These are phyloP conservation scores for Metarhizium humberi DNA, from an alignment of 2,329 filamentous ascomycete genomes.

Conservation along the genomic window DNA sequence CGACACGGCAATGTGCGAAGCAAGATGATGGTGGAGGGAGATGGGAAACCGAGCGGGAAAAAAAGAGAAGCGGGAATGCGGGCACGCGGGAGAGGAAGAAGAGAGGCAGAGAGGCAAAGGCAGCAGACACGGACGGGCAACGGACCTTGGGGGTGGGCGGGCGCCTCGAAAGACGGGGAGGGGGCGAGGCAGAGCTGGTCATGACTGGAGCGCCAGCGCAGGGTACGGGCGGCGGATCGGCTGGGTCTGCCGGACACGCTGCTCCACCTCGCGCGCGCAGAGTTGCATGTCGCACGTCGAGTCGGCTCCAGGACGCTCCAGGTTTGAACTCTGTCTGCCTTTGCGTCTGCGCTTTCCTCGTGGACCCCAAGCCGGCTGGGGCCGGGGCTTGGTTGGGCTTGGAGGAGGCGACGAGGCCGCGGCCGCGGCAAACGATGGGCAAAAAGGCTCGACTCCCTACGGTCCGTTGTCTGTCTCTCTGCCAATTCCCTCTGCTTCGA, in stretches of 20 bases:
- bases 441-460: not conserved
- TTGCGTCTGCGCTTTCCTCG: too few relatives aligned
- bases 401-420: not conserved
- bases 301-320: not conserved
- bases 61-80: slow-evolving; percentile 1
- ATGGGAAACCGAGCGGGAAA: not conserved
- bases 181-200: slow-evolving; percentile 1
- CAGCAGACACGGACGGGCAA: slow-evolving; percentile 7
- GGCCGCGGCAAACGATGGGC: not conserved
- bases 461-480: not conserved
- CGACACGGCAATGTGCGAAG: not conserved
- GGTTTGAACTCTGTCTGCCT: too few relatives aligned
- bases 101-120: not conserved
- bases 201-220: not conserved
- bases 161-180: slow-evolving; percentile 5
- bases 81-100: slow-evolving; percentile 4
- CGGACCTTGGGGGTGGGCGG: slow-evolving; percentile 4
- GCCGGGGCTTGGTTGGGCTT: not conserved
- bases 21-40: slow-evolving; percentile 2
- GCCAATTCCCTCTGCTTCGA: not conserved
- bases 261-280: not conserved
- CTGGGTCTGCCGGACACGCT: slow-evolving; percentile 3
- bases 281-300: not conserved
- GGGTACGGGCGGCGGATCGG: slow-evolving; percentile 8
- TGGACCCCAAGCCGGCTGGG: not conserved